Conservation (phyloP, 495 filamentous ascomycete genomes). For the Pseudevernia furfuracea region DNA sequence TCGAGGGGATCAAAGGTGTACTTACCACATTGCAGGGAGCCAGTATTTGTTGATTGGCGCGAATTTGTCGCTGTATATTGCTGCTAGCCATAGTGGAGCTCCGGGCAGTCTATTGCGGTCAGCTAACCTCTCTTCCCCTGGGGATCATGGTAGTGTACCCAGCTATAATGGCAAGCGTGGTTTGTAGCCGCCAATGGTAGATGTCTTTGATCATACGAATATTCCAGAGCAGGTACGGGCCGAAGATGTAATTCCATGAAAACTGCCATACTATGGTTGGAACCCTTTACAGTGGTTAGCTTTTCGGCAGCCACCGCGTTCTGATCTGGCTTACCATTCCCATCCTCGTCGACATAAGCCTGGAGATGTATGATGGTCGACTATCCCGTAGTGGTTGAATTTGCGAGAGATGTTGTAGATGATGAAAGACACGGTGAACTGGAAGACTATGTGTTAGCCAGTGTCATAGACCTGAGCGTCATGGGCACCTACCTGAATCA, state of each 20-base stretch:
- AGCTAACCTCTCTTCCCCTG: conserved; percentile 1
- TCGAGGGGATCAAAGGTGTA: not conserved
- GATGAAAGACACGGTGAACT: conserved; percentile 51
- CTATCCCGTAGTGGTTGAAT: conserved; percentile 52
- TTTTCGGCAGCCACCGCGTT: not conserved
- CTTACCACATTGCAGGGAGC: conserved; percentile 48
- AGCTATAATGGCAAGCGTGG: conserved; percentile 50
- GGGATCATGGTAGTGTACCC: conserved; percentile 33
- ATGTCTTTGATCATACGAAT: conserved; percentile 51
- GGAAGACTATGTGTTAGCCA: not conserved
- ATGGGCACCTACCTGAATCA: conserved; percentile 13
- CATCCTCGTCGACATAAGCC: conserved; percentile 44
- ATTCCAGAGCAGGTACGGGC: conserved; percentile 38
- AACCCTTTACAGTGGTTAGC: conserved; percentile 34
- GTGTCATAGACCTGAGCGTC: conserved; percentile 8
- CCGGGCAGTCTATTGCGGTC: conserved; percentile 45
- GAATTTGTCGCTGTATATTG: conserved; percentile 50
- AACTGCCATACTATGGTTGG: conserved; percentile 54
- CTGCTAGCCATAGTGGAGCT: conserved; percentile 57
- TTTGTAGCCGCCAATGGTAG: conserved; percentile 58
- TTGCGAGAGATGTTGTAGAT: conserved; percentile 59
- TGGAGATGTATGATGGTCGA: conserved; percentile 42
- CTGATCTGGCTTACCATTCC: conserved; percentile 48
- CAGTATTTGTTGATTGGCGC: conserved; percentile 45
- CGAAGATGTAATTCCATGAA: conserved; percentile 54